Evolutionary conservation across 441 rosid species (phyloP), one percentile per base, ranked within the genome.

Genomic region (Hypseocharis bilobata): DNA sequence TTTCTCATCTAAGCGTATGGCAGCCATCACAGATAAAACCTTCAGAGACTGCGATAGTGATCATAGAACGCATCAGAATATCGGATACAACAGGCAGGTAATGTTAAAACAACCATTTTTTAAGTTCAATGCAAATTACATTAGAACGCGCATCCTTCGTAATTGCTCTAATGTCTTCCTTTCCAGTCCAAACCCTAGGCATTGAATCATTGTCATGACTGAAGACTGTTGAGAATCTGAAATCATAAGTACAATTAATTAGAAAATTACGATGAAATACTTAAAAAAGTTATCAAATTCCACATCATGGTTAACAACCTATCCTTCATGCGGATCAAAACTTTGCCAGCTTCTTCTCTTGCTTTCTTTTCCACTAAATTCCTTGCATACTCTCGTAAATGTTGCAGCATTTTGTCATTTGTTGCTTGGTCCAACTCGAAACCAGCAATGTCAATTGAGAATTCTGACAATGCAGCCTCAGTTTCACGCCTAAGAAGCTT

Each of bases 131-230:
- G 32, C 22, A 49, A 60, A 70, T 76, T 86, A 92, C 96, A 76
- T 82, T 86, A 19, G 80, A 54, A 0, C 87, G 87, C 32, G 91
- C 97, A 59, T 85, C 82, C 80, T 79, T 86, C 42, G 88, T 82
- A 56, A 86, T 88, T 75, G 82, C 77, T 71, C 78, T 82, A 30
- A 88, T 86, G 76, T 92, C 89, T 78, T 92, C 88, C 72, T 87
- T 88, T 65, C 91, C 87, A 20, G 92, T 83, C 97, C 98, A 90
- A 74, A 88, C 75, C 70, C 97, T 80, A 52, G 87, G 94, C 91
- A 88, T 77, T 57, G 77, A 85, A 65, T 87, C 84, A 59, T 80
- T 57, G 63, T 90, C 91, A 74, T 81, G 81, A 77, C 75, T 82
- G 78, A 92, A 92, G 74, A 87, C 85, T 22, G 81, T 75, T 54